Evolutionary conservation across 148 eudicot genomes (phyloP), one percentile per base, ranked within the genome.

Genomic region (Rhododendron griersonianum): DNA sequence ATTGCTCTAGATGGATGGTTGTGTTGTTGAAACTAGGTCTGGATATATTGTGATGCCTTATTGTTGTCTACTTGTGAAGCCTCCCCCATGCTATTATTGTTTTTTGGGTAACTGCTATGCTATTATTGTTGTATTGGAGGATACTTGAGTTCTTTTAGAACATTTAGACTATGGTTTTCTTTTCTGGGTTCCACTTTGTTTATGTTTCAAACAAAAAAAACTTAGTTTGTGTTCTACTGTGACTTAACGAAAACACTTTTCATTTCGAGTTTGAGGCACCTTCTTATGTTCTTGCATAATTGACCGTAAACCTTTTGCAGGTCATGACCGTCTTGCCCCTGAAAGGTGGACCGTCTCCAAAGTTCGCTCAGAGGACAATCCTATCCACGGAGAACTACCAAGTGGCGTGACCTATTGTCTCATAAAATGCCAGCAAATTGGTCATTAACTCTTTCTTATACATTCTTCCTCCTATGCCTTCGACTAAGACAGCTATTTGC

Each of bases 271-370:
- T 77, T 25, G 82, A 59, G 53, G 21, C 39, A 23, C 9, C 69
- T 14, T 25, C 21, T 21, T 84, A 23, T 55, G 13, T 80, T 53
- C 45, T 4, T 67, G 83, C 7, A 37, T 69, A 45, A 80, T 67
- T 69, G 80, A 35, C 48, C 4, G 39, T 55, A 33, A 59, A 61
- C 39, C 23, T 80, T 87, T 63, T 89, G 89, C 93, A 98, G 99
- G 96, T 95, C 28, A 82, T 90, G 53, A 93, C 90, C 81, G 84
- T 95, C 45, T 85, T 95, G 92, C 99, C 98, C 19, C 85, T 93
- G 83, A 95, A 85, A 90, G 96, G 96, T 51, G 98, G 96, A 50
- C 79, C 96, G 0, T 91, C 95, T 83, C 99, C 98, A 5, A 95
- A 91, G 90, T 94, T 88, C 86, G 74, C 95, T 39, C 96, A 95